These are phyloP conservation scores for Ustilago sp. DNA, from an alignment of 1,284 basidiomycete genomes.

Conservation along the genomic window DNA sequence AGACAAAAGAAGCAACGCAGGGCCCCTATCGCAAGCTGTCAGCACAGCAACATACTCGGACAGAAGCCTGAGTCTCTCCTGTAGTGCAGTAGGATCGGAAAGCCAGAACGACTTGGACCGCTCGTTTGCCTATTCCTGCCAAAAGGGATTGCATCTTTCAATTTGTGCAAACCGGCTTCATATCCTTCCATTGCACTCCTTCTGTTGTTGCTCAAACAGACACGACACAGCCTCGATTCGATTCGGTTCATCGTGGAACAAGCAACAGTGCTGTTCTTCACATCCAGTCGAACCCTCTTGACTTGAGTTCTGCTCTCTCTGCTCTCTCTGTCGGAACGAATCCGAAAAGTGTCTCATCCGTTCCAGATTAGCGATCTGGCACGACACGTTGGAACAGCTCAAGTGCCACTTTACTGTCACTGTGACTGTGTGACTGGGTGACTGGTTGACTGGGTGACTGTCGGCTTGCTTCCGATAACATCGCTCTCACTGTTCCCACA, in stretches of 20 bases:
- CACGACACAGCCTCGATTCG: neutral
- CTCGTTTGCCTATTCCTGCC: neutral
- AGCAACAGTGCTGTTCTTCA: neutral
- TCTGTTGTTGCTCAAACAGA: neutral
- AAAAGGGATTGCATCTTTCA: neutral
- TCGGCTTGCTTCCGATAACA: constrained; percentile 1
- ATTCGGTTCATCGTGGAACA: neutral
- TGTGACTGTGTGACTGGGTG: neutral
- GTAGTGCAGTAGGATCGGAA: neutral
- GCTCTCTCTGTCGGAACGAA: neutral
- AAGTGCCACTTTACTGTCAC: neutral
- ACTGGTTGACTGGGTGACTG: too few species aligned
- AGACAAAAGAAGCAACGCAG: too few species aligned
- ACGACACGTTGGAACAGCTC: neutral
- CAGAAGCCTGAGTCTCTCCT: neutral
- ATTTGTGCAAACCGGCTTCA: neutral
- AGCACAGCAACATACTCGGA: neutral
- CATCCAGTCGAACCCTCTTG: neutral
- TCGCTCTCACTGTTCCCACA: neutral
- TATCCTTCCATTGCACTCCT: neutral
- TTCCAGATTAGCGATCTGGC: neutral
- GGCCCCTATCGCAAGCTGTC: too few species aligned
- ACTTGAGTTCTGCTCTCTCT: neutral
- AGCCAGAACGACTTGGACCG: neutral
- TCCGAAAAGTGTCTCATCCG: neutral